Evolutionary conservation across 306 rosid genomes (phyloP).

Genomic region (Mucuna pruriens): DNA sequence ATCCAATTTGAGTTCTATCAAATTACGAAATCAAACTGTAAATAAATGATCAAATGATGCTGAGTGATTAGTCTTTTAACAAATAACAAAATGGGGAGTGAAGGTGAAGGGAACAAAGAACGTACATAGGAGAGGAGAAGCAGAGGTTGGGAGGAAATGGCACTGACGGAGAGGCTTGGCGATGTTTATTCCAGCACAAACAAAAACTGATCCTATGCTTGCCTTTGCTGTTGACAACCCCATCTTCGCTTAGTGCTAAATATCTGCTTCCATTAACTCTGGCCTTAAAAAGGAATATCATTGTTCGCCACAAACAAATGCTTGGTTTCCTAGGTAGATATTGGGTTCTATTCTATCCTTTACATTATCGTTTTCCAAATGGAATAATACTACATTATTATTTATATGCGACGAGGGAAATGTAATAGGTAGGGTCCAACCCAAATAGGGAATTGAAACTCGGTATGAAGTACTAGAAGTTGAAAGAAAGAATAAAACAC

Average conservation of each 20-base stretch:
- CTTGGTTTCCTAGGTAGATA: not conserved
- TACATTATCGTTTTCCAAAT: slow-evolving; percentile 5
- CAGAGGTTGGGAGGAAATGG: slow-evolving; percentile 30
- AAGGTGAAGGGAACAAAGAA: slow-evolving; percentile 3
- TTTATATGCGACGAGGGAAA: not conserved
- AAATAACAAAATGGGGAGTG: not conserved
- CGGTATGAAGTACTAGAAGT: too few relatives aligned
- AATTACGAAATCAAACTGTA: too few relatives aligned
- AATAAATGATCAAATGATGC: not conserved
- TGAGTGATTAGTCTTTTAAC: not conserved
- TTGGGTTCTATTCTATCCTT: not conserved
- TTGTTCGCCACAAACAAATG: not conserved
- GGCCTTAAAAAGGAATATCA: not conserved
- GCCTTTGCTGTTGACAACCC: slow-evolving; percentile 23
- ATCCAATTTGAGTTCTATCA: not conserved
- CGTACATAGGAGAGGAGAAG: slow-evolving; percentile 39
- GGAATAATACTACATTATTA: not conserved
- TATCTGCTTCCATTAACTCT: not conserved
- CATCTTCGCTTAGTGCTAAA: slow-evolving; percentile 22
- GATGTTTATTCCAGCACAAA: slow-evolving; percentile 20
- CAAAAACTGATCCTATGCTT: slow-evolving; percentile 17
- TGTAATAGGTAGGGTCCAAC: not conserved
- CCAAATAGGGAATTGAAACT: too few relatives aligned
- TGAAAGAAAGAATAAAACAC: too few relatives aligned
- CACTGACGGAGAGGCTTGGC: slow-evolving; percentile 15